These are phyloP conservation scores for Termitomyces sp. DNA, from an alignment of 768 basidiomycete species.

Conservation along the genomic window DNA sequence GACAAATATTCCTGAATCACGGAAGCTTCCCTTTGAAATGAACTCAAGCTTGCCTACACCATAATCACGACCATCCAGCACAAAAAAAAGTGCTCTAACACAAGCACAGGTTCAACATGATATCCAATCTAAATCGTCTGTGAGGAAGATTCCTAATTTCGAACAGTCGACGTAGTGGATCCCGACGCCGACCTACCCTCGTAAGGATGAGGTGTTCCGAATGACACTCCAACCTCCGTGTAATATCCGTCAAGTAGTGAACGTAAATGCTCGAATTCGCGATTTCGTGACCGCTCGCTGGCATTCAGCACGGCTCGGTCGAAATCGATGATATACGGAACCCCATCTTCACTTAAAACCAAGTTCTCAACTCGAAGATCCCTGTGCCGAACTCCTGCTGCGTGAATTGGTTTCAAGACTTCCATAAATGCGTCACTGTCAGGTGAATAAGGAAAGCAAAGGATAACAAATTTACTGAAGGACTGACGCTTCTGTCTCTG, in stretches of 20 bases:
- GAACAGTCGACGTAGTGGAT: too few species aligned
- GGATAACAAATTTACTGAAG: background rate
- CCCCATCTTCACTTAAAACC: constrained; percentile 5
- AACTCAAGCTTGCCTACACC: too few species aligned
- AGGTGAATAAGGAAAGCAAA: background rate
- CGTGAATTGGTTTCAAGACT: constrained; percentile 17
- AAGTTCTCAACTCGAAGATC: background rate
- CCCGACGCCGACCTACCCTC: background rate
- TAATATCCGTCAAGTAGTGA: background rate
- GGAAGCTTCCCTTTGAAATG: too few species aligned
- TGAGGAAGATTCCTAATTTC: too few species aligned
- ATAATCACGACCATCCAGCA: too few species aligned
- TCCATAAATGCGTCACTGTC: background rate
- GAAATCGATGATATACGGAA: constrained; percentile 21
- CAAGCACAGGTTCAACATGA: too few species aligned
- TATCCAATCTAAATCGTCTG: too few species aligned
- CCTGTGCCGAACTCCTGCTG: constrained; percentile 17
- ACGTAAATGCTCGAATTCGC: constrained; percentile 21
- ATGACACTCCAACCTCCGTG: background rate
- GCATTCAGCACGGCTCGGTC: constrained; percentile 12
- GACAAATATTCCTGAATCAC: too few species aligned
- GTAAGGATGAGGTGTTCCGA: background rate
- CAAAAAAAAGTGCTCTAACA: too few species aligned
- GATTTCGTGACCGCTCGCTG: background rate
- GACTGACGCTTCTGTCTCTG: background rate